phyloP scores from a whole-genome alignment of 345 rosid genomes.

The Diplotaxis tenuifolia region DNA sequence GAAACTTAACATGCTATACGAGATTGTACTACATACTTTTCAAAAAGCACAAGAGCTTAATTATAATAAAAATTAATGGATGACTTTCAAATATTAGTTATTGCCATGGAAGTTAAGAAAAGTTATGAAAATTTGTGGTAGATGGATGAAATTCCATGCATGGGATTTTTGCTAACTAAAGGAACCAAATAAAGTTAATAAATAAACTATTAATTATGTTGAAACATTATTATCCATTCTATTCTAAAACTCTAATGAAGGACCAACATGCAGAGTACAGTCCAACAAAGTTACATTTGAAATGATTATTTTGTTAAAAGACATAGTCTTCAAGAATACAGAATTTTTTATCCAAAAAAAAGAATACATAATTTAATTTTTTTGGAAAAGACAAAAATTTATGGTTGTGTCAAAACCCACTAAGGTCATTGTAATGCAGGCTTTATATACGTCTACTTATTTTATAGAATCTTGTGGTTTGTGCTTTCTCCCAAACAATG shows the following conservation, averaged over 20 bases:
- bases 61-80: not conserved
- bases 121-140: not conserved
- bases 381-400: not conserved
- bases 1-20: too few relatives aligned
- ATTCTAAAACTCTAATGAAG: not conserved
- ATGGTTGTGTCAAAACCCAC: slow-evolving; percentile 8
- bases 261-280: not conserved
- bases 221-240: not conserved
- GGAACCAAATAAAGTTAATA: not conserved
- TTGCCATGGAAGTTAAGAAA: not conserved
- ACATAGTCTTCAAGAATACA: not conserved
- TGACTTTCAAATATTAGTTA: not conserved
- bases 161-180: not conserved
- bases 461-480: not conserved
- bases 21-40: too few relatives aligned
- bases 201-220: not conserved
- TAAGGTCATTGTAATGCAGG: not conserved
- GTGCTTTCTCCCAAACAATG: slow-evolving; percentile 3
- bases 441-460: not conserved
- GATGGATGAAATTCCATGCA: not conserved
- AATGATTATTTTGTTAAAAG: not conserved
- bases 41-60: too few relatives aligned
- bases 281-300: not conserved
- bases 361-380: not conserved
- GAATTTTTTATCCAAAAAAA: too few relatives aligned